Base-by-base conservation (phyloP, 2,329 filamentous ascomycete species). In the Rugonectria rugulosa region DNA sequence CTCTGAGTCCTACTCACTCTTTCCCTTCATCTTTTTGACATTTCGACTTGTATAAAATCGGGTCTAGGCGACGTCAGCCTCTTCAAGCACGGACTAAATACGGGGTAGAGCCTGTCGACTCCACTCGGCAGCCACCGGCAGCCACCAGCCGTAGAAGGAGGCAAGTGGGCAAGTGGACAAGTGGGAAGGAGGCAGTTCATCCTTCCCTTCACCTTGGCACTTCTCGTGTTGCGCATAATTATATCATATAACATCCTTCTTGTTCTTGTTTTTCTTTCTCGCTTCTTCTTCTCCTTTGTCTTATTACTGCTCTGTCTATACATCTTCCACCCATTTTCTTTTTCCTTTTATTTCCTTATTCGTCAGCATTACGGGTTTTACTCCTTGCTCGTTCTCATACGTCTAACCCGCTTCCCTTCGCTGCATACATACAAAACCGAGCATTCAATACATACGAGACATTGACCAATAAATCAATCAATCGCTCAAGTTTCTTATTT, bases 61-160 rank as follows among this genome's bases (percentile, higher is more conserved):
- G 56, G 54, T 37, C 26, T 32, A 51, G 59, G 62, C 63, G 56
- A 67, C 64, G 64, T 66, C 64, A 66, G 64, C 64, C 38, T 15
- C 57, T 47, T 37, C 47, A 53, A 66, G 56, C 57, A 63, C 57
- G 38, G 60, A 48, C 24, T 3, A n/a, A 31, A 50, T 42, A 47
- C 47, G 40, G 40, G 31, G 38, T 26, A 47, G 21, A 21, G 26
- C 15, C 37, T 23, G 29, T 11, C 20, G 15, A n/a, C 34, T 49
- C 23, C 40, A 43, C 21, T 53, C 58, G 57, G n/a, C n/a, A n/a
- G n/a, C n/a, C n/a, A n/a, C n/a, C n/a, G n/a, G n/a, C n/a, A n/a
- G n/a, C n/a, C 50, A 62, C 45, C 40, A 40, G 40, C 44, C 54
- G 43, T 19, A 49, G 44, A 31, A 36, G n/a, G 32, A 36, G 32